A percentile compares a stretch with the other conserved stretches of the same genome.
These are phyloP conservation scores for Eucalyptus erythrocorys DNA, from an alignment of 345 rosid species.

Conservation along the genomic window DNA sequence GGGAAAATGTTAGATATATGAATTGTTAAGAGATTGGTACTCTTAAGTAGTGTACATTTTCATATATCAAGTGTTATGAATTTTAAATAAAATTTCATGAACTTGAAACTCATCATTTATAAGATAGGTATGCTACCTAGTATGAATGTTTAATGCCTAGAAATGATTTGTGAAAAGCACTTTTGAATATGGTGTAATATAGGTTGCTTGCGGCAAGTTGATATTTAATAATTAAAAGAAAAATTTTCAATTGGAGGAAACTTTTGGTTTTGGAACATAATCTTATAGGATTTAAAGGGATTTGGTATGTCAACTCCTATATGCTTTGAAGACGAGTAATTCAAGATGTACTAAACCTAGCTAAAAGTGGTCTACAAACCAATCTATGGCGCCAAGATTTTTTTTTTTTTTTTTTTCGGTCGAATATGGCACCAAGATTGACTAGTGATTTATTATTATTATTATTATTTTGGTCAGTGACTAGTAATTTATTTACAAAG, in stretches of 20 bases:
- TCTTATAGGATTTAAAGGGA: neutral
- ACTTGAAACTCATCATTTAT: accelerated
- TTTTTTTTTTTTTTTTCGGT: no score
- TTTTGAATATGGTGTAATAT: neutral
- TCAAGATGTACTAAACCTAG: neutral
- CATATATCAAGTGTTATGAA: neutral
- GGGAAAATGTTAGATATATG: neutral
- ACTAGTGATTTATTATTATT: no score
- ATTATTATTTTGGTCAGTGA: no score
- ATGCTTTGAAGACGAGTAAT: neutral
- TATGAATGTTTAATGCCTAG: neutral
- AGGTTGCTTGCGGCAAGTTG: neutral
- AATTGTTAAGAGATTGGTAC: neutral
- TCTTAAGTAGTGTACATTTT: neutral
- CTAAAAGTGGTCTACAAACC: neutral
- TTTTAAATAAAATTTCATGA: neutral
- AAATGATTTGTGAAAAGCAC: neutral
- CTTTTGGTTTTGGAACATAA: neutral
- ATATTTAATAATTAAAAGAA: neutral
- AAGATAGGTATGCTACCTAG: accelerated
- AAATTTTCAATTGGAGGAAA: accelerated
- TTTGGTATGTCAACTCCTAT: neutral
- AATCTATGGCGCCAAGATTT: neutral
- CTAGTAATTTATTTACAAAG: neutral
- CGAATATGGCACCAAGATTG: neutral